These are phyloP conservation scores for Colletotrichum echinochloae DNA, from an alignment of 2,329 filamentous ascomycete genomes.

Conservation along the genomic window DNA sequence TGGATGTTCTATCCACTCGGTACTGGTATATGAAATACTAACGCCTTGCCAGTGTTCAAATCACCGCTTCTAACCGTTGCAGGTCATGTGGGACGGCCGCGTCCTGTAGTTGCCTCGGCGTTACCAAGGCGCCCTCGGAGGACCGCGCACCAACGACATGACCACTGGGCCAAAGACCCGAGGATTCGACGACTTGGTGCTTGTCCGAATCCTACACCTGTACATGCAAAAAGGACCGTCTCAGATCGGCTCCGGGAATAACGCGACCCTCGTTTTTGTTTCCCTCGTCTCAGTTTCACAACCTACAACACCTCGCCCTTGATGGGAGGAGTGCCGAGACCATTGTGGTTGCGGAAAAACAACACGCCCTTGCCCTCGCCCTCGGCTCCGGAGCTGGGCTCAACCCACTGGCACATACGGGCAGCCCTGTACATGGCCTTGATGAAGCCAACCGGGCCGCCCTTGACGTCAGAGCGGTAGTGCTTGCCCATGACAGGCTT, in stretches of 20 bases:
- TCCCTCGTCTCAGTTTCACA: background rate
- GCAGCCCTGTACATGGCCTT: constrained; percentile 83
- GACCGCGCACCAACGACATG: constrained; percentile 23
- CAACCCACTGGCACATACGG: constrained; percentile 96
- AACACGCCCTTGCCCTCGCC: constrained; percentile 87
- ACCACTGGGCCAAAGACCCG: constrained; percentile 1
- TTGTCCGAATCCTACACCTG: background rate
- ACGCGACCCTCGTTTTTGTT: constrained; percentile 11
- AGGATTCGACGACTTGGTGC: no score
- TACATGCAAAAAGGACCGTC: constrained; percentile 24
- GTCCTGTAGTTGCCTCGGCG: constrained; percentile 8
- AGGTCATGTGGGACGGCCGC: background rate
- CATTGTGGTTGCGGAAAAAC: constrained; percentile 97
- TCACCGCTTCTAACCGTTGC: constrained; percentile 13
- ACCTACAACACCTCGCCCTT: constrained; percentile 31
- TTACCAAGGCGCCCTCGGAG: constrained; percentile 1
- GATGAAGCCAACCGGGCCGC: constrained; percentile 85
- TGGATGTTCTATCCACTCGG: constrained; percentile 15
- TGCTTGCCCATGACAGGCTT: constrained; percentile 94
- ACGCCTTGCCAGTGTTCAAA: constrained; percentile 26
- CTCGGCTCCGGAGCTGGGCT: constrained; percentile 84
- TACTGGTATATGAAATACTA: constrained; percentile 34
- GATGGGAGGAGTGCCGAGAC: constrained; percentile 70
- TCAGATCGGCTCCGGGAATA: constrained; percentile 19
- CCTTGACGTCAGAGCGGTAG: constrained; percentile 86